A percentile compares a stretch with the other conserved stretches of the same genome.
Conservation (phyloP, 164 flowering plant genomes). For the Vitis labrusca region DNA sequence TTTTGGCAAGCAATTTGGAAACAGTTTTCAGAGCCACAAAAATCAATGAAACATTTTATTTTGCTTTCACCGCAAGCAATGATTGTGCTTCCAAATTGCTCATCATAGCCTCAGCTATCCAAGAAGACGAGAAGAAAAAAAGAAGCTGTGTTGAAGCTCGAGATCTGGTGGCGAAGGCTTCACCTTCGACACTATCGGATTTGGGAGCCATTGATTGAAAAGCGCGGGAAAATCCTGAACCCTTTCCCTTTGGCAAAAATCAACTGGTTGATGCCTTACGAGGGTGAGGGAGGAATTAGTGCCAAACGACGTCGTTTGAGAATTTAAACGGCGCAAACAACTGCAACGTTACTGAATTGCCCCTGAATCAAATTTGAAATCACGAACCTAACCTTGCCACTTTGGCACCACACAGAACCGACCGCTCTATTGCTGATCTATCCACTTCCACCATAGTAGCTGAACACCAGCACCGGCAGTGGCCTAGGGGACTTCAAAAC, state of each 20-base stretch:
- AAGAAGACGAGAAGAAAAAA: slow-evolving; percentile 6
- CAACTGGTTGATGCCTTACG: too few relatives aligned
- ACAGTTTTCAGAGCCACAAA: neutral
- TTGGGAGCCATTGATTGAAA: slow-evolving; percentile 66
- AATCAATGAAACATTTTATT: neutral
- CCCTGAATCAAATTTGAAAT: neutral
- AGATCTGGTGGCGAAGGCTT: slow-evolving; percentile 1
- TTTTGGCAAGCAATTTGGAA: neutral
- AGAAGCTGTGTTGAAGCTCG: neutral
- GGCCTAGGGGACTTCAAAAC: neutral
- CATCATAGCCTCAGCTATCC: neutral
- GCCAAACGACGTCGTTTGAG: too few relatives aligned
- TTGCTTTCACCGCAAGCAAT: neutral
- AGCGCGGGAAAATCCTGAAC: slow-evolving; percentile 8
- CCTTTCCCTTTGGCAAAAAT: too few relatives aligned
- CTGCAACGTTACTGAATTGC: neutral
- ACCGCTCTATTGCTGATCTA: too few relatives aligned
- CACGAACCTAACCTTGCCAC: too few relatives aligned
- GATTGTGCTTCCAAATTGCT: neutral
- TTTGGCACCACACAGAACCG: too few relatives aligned
- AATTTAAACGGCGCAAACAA: slow-evolving; percentile 1
- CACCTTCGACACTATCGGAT: slow-evolving; percentile 67
- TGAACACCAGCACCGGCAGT: neutral
- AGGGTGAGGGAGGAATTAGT: too few relatives aligned
- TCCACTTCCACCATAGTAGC: too few relatives aligned